Evolutionary conservation across 495 filamentous ascomycete genomes (phyloP), one percentile per base, ranked within the genome.

Genomic region (Penicillium cataractarum): DNA sequence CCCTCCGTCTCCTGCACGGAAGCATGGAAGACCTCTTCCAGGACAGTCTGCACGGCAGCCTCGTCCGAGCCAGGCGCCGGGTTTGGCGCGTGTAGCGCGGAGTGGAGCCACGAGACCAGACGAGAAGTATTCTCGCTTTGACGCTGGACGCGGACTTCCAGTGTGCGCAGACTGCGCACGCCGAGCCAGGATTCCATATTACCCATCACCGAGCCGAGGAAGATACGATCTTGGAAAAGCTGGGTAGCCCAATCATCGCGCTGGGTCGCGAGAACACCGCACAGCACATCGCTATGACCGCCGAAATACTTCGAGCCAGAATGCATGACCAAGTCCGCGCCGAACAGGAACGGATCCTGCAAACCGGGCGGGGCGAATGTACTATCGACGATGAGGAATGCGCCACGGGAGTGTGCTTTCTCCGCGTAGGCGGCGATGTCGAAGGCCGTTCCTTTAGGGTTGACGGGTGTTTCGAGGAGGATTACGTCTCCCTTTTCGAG

Each of bases 281-380:
- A 91, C 0, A 99, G 85, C 76, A 97, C 78, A 76, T 99, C 95
- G 63, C 86, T 90, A 76, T 99, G 95, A 1, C 95, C 95, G 21
- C 95, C 95, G 60, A 99, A 84, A 73, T 97, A 99, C 81, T 99
- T 99, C 9, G 93, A 95, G 13, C 92, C 95, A 24, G 83, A 87
- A 74, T 99, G 95, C 89, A 97, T 89, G 22, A 97, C 86, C 0
- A 91, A 73, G 74, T 97, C 93, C 3, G 89, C 91, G 59, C 92
- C 93, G 68, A 80, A 87, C 35, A 67, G 49, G 71, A 97, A 96
- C 2, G 95, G 95, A 65, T 97, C 91, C 73, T 91, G 89, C 39
- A 99, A 80, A 24, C 87, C 87, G 15, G 95, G 95, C n/a, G 95
- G 95, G 1, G 86, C 95, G 71, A 99, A 97, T 0, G 95, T 99